Evolutionary conservation across 768 basidiomycete genomes (phyloP).

Genomic region (Naganishia randhawae): DNA sequence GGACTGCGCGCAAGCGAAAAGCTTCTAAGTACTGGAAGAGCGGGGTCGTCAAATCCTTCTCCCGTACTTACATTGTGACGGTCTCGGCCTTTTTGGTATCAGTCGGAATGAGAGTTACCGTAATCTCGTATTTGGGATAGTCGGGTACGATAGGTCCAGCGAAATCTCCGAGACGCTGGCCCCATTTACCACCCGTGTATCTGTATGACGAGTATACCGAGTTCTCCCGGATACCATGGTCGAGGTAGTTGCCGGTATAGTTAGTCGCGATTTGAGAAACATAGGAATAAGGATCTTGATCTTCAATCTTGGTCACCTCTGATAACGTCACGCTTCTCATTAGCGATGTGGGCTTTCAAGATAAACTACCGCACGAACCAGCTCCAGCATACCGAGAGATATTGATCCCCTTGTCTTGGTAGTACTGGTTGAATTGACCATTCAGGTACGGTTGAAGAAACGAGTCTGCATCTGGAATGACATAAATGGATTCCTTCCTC

Average conservation of each 20-base stretch:
- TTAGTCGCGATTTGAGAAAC: slow-evolving; percentile 60
- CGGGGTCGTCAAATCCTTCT: no score
- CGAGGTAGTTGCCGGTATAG: slow-evolving; percentile 63
- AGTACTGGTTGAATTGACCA: slow-evolving; percentile 54
- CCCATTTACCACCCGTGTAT: slow-evolving; percentile 54
- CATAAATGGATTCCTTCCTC: slow-evolving; percentile 53
- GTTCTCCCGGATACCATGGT: slow-evolving; percentile 64
- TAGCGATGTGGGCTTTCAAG: neutral
- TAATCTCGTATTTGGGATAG: slow-evolving; percentile 51
- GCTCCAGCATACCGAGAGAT: slow-evolving; percentile 64
- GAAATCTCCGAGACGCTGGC: slow-evolving; percentile 61
- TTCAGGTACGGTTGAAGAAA: slow-evolving; percentile 56
- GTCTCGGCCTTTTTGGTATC: slow-evolving; percentile 57
- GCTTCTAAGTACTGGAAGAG: no score
- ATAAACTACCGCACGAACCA: slow-evolving; percentile 20
- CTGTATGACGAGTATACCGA: slow-evolving; percentile 62
- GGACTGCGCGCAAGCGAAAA: slow-evolving; percentile 52
- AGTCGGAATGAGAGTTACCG: slow-evolving; percentile 55
- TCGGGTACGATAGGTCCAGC: slow-evolving; percentile 59
- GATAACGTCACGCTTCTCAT: neutral
- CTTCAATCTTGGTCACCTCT: slow-evolving; percentile 58
- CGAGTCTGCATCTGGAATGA: slow-evolving; percentile 60
- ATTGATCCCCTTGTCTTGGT: slow-evolving; percentile 58
- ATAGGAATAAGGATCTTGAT: slow-evolving; percentile 58
- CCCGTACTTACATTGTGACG: slow-evolving; percentile 39